Evolutionary conservation across 2,329 filamentous ascomycete genomes (phyloP).

Genomic region (Alternaria sp.): DNA sequence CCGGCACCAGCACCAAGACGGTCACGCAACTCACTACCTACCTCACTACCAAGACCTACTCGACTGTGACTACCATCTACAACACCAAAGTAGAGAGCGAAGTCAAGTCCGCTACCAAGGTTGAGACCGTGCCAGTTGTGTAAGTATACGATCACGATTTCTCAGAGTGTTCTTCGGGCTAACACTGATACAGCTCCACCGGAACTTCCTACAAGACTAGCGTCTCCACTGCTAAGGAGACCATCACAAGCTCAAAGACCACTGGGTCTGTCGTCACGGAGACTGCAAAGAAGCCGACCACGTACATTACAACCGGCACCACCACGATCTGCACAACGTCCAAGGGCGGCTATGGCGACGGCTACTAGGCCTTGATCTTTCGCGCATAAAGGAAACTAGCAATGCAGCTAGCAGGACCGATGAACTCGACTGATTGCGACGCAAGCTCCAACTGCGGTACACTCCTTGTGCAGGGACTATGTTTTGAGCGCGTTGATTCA

Average conservation of each 20-base stretch:
- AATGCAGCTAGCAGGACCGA: not conserved
- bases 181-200: constrained; percentile 17
- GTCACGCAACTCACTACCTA: constrained; percentile 5
- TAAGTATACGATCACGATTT: constrained; percentile 10
- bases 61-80: constrained; percentile 24
- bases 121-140: constrained; percentile 21
- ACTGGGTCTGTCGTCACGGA: constrained; percentile 18
- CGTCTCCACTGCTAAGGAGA: constrained; percentile 19
- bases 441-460: not conserved
- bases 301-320: constrained; percentile 23
- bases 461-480: not conserved
- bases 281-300: constrained; percentile 25
- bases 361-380: not conserved
- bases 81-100: constrained; percentile 17
- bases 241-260: constrained; percentile 16
- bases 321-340: constrained; percentile 26
- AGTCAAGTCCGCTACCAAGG: constrained; percentile 15
- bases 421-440: not conserved
- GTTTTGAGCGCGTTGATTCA: not conserved
- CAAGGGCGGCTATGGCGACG: constrained; percentile 10
- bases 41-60: constrained; percentile 17
- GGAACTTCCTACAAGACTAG: constrained; percentile 23
- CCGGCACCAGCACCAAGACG: constrained; percentile 15
- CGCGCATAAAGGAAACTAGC: not conserved
- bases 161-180: not conserved